A percentile compares a stretch with the other conserved stretches of the same genome.
Evolutionary conservation across 495 filamentous ascomycete genomes (phyloP).

Genomic region (Glonium stellatum): DNA sequence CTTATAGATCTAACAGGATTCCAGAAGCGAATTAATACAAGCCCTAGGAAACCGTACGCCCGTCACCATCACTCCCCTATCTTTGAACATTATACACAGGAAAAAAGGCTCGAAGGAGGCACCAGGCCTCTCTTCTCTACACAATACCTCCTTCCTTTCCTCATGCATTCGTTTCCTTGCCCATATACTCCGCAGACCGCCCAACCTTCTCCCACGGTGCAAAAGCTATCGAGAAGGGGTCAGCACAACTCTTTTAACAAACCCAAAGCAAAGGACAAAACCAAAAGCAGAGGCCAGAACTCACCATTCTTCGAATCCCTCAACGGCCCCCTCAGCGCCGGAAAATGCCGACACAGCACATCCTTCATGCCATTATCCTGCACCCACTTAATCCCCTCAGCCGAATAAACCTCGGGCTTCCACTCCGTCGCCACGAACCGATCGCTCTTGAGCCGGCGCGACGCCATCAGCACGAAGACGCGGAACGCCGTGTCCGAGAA

Average conservation of each 20-base stretch:
- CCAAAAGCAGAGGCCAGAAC: constrained; percentile 26
- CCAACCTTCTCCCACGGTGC: constrained; percentile 35
- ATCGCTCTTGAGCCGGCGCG: constrained; percentile 35
- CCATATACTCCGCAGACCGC: constrained; percentile 27
- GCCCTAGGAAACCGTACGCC: too few relatives aligned
- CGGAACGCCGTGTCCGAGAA: constrained; percentile 41
- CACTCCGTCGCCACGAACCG: constrained; percentile 36
- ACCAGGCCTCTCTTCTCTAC: too few relatives aligned
- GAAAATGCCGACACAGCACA: constrained; percentile 1
- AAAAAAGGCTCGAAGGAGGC: too few relatives aligned
- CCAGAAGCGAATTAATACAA: too few relatives aligned
- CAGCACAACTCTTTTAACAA: constrained; percentile 32
- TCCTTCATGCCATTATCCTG: constrained; percentile 7
- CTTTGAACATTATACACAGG: too few relatives aligned
- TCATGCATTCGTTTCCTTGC: constrained; percentile 31
- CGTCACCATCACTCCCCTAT: too few relatives aligned
- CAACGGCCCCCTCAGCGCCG: not conserved
- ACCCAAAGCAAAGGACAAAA: constrained; percentile 31
- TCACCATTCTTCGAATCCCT: constrained; percentile 34
- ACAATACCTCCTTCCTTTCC: too few relatives aligned
- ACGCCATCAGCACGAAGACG: constrained; percentile 39
- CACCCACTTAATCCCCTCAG: constrained; percentile 39
- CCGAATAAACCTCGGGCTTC: constrained; percentile 36
- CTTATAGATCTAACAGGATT: too few relatives aligned
- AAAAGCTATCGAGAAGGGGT: constrained; percentile 28